Evolutionary conservation across 2,329 filamentous ascomycete genomes (phyloP).

Genomic region (Bipolaris zeicola): DNA sequence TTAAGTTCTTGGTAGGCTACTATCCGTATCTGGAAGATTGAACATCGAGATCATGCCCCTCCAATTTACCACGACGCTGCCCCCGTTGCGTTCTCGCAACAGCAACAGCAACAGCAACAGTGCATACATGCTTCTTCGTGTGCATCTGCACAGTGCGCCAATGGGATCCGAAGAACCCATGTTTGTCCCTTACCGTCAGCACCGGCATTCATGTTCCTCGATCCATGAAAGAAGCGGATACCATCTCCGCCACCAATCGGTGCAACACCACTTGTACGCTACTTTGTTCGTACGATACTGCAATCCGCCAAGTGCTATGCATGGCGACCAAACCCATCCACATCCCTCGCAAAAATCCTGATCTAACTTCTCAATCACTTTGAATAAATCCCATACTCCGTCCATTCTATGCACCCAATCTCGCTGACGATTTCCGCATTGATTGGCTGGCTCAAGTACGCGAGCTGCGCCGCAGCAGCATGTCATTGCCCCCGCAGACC

Average conservation of each 20-base stretch:
- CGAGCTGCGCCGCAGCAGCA: slow-evolving; percentile 6
- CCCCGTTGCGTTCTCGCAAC: too few relatives aligned
- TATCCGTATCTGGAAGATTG: too few relatives aligned
- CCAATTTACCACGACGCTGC: too few relatives aligned
- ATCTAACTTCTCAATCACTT: not conserved
- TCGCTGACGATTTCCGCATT: too few relatives aligned
- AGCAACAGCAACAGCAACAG: too few relatives aligned
- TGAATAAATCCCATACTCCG: not conserved
- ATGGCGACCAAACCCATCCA: not conserved
- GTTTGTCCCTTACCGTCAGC: not conserved
- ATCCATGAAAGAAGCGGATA: not conserved
- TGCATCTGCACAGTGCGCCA: too few relatives aligned
- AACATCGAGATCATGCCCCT: too few relatives aligned
- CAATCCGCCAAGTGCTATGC: not conserved
- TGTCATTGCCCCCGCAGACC: not conserved
- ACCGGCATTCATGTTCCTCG: not conserved
- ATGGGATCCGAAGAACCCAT: too few relatives aligned
- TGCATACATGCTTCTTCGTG: too few relatives aligned
- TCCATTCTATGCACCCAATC: too few relatives aligned
- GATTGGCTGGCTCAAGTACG: not conserved
- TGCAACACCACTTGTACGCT: not conserved
- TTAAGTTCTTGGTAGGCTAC: not conserved
- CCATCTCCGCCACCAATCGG: not conserved
- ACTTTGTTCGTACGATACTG: not conserved
- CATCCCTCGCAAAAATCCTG: not conserved